Evolutionary conservation across 2,329 filamentous ascomycete genomes (phyloP).

Genomic region (Fusarium goolgardi): DNA sequence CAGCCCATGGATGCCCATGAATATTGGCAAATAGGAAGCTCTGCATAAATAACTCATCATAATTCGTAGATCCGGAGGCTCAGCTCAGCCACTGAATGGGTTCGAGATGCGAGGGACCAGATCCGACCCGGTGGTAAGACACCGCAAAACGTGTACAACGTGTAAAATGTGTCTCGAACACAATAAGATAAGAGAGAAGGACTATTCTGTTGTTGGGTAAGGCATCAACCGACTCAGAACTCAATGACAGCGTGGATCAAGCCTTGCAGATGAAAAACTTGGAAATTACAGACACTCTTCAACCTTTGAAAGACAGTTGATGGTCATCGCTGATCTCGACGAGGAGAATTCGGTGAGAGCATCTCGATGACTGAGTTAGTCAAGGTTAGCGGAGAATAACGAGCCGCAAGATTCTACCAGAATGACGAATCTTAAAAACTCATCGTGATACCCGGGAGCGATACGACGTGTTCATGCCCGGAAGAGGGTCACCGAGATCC

Average conservation of each 20-base stretch:
- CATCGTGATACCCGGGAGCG: not conserved
- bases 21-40: constrained; percentile 5
- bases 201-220: not conserved
- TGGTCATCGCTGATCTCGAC: constrained; percentile 1
- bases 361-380: constrained; percentile 18
- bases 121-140: constrained; percentile 19
- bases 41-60: constrained; percentile 16
- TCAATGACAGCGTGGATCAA: constrained; percentile 24
- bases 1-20: not conserved
- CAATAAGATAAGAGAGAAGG: constrained; percentile 3
- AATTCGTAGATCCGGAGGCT: not conserved
- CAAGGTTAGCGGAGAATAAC: not conserved
- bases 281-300: constrained; percentile 10
- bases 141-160: constrained; percentile 25
- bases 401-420: not conserved
- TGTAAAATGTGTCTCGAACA: constrained; percentile 20
- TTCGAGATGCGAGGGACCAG: constrained; percentile 23
- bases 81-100: constrained; percentile 19
- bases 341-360: not conserved
- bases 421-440: not conserved
- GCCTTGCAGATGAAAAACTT: constrained; percentile 18
- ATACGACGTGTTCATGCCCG: not conserved
- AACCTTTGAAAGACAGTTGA: not conserved
- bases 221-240: not conserved
- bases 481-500: constrained; percentile 1